phyloP scores from a whole-genome alignment of 257 asterid genomes.

The Rauvolfia tetraphylla region DNA sequence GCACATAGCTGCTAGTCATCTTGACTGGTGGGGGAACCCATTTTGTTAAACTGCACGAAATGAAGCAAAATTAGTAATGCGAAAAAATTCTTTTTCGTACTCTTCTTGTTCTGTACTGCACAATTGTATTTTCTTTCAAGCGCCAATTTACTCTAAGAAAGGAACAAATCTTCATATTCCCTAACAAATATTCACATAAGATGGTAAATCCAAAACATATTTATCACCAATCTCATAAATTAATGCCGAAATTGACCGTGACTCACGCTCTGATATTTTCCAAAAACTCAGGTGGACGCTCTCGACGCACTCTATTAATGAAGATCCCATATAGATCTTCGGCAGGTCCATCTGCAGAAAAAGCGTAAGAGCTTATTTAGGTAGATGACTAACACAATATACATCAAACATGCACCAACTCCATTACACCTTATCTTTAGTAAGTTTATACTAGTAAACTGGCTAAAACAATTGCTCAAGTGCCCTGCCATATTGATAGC shows the following conservation, averaged over 20 bases:
- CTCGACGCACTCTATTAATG: constrained; percentile 88
- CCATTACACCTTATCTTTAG: constrained; percentile 28
- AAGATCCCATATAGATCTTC: constrained; percentile 96
- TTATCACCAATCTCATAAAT: neutral
- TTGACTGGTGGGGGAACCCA: constrained; percentile 99
- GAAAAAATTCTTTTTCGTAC: neutral
- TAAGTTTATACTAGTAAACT: constrained; percentile 26
- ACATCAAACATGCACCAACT: neutral
- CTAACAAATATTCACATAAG: neutral
- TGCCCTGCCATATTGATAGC: constrained; percentile 36
- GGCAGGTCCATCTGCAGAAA: constrained; percentile 84
- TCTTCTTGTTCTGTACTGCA: neutral
- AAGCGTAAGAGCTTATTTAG: neutral
- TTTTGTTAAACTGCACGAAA: constrained; percentile 71
- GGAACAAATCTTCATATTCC: neutral
- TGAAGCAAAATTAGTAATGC: constrained; percentile 3
- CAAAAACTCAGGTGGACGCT: constrained; percentile 85
- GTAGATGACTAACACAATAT: neutral
- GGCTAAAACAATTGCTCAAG: constrained; percentile 32
- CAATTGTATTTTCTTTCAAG: neutral
- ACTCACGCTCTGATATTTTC: constrained; percentile 88
- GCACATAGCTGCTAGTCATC: constrained; percentile 84
- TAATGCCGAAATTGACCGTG: neutral
- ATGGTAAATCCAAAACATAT: neutral
- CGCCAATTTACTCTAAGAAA: neutral